Evolutionary conservation across 108 stramenopile genomes (phyloP), one percentile per base, ranked within the genome.

Genomic region (Tribonema minus): DNA sequence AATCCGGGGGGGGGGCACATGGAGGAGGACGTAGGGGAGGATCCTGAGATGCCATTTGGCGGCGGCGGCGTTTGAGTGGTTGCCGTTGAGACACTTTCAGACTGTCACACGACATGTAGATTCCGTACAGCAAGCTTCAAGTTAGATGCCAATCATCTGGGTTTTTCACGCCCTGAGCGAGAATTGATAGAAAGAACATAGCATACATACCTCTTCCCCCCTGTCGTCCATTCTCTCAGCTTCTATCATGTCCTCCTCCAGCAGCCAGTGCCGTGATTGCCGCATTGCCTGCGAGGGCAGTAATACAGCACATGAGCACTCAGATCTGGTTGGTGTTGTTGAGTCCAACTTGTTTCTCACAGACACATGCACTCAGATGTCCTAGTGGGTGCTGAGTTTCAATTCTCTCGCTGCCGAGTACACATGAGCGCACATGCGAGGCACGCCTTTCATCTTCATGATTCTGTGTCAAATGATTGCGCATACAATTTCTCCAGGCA

Each of bases 191-290:
- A n/a, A n/a, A n/a, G n/a, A n/a, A n/a, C n/a, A n/a, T n/a, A n/a
- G n/a, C n/a, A 40, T 71, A 32, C 77, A 62, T 1, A 33, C n/a
- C 31, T 86, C 83, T 37, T 83, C 82, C 27, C 40, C 62, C 26
- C 80, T 54, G 36, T 84, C 76, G 41, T 84, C 83, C 58, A 75
- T 81, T 28, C 60, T 32, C 60, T 86, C 84, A 7, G 54, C 68
- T 4, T 23, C 81, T 27, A 77, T 65, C 0, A 82, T 67, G 35
- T 84, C 84, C 38, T 77, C 72, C 30, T 39, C 81, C 36, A 84
- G 84, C 30, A 80, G 60, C 36, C 34, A 29, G 28, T 84, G 71
- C 64, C n/a, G n/a, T n/a, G n/a, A n/a, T n/a, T n/a, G n/a, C n/a
- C n/a, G n/a, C n/a, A n/a, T 84, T 84, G 37, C 38, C 71, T 72